Evolutionary conservation across 2,329 filamentous ascomycete genomes (phyloP).

Genomic region (Bipolaris oryzae): DNA sequence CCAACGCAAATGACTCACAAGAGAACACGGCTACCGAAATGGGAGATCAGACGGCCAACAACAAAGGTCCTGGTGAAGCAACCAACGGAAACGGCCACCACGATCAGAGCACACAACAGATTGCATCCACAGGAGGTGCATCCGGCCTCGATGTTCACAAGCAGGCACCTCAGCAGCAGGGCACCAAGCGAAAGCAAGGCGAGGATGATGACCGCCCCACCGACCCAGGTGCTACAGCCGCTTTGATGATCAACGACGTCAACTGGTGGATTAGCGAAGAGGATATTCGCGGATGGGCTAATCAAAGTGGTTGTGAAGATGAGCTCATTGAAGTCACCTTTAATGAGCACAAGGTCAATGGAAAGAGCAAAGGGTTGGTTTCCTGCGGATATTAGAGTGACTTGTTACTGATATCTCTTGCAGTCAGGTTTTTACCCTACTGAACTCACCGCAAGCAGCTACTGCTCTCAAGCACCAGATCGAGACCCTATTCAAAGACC

Average conservation of each 20-base stretch:
- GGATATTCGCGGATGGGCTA: constrained; percentile 86
- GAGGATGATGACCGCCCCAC: constrained; percentile 58
- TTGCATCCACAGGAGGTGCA: constrained; percentile 52
- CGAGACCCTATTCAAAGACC: constrained; percentile 66
- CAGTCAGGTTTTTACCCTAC: constrained; percentile 82
- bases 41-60: constrained; percentile 22
- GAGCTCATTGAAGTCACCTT: constrained; percentile 94
- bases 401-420: constrained; percentile 17
- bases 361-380: constrained; percentile 93
- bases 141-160: constrained; percentile 46
- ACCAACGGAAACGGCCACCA: constrained; percentile 30
- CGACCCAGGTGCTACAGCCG: constrained; percentile 68
- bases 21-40: constrained; percentile 18
- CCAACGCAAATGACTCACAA: constrained; percentile 19
- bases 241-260: constrained; percentile 85
- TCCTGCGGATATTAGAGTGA: background rate
- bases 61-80: constrained; percentile 29
- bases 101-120: constrained; percentile 49
- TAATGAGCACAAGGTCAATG: constrained; percentile 98
- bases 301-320: constrained; percentile 77
- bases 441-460: constrained; percentile 80
- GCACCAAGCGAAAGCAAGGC: constrained; percentile 66
- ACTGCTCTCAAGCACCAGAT: constrained; percentile 84
- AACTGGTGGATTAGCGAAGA: constrained; percentile 95
- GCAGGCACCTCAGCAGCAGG: constrained; percentile 59